Evolutionary conservation across 352 stramenopile genomes (phyloP).

Genomic region (Saprolegnia parasitica): DNA sequence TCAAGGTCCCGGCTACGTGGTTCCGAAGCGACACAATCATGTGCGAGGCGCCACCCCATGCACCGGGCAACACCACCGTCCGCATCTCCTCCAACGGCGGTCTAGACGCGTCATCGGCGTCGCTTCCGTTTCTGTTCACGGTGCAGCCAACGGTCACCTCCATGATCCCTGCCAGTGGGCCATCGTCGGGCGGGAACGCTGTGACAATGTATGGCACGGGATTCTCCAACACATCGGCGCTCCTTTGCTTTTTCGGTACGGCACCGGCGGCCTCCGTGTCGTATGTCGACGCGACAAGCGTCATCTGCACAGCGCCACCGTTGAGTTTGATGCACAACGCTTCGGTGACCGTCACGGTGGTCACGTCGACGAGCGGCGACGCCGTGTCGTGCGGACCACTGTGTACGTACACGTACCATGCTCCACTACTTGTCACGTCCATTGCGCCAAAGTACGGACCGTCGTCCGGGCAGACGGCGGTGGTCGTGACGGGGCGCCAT

Average conservation of each 20-base stretch:
- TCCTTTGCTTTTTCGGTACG: conserved; percentile 9
- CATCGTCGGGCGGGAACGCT: conserved; percentile 7
- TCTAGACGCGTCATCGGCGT: background rate
- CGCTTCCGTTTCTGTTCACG: conserved; percentile 5
- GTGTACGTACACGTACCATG: conserved; percentile 8
- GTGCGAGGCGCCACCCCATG: conserved; percentile 15
- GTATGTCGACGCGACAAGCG: background rate
- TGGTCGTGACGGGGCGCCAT: background rate
- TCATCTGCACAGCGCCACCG: conserved; percentile 2
- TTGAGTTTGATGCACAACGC: background rate
- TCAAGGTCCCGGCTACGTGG: conserved; percentile 3
- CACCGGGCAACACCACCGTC: background rate
- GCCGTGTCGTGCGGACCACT: background rate
- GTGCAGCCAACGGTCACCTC: background rate
- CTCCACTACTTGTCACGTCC: conserved; percentile 6
- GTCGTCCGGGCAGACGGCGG: background rate
- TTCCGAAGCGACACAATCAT: conserved; percentile 14
- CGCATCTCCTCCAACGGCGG: conserved; percentile 9
- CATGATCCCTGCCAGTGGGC: background rate
- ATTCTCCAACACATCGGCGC: conserved; percentile 9
- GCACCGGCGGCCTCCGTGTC: background rate
- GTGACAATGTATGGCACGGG: conserved; percentile 20
- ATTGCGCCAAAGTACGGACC: conserved; percentile 18
- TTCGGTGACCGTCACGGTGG: background rate
- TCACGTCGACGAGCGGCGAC: background rate